Evolutionary conservation across 192 early-diverging fungal genomes (phyloP), one percentile per base, ranked within the genome.

Genomic region (Backusella mclennaniae): DNA sequence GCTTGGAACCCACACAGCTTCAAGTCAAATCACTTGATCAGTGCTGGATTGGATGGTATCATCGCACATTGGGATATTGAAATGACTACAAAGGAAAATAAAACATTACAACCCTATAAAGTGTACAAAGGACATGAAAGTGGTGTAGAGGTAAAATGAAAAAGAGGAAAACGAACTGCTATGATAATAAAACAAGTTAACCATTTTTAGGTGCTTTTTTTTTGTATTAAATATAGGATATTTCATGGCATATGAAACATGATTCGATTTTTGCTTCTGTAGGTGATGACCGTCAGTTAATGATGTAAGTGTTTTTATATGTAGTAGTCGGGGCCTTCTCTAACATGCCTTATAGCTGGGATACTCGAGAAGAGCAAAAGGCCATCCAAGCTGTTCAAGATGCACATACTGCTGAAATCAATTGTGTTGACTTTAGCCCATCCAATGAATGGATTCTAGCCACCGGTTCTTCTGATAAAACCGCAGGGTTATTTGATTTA

Each of bases 371-470:
- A 66, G 83, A 88, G 0, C 84, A 87, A 71, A 87, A 89, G 69
- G 93, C 96, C 0, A 82, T 86, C 9, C 88, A 92, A 49, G 88
- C 90, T 66, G 88, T 96, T 19, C 85, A 92, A 17, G 56, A 63
- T 7, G 98, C 96, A 6, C 98, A 99, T 84, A 80, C 84, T 23
- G 92, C 92, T 23, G 98, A 98, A 81, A 92, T 98, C 78, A 99
- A 99, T 79, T 95, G 93, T 82, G 94, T 99, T 0, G 92, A 94
- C 17, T 99, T 97, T 83, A 96, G 96, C 80, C 96, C 96, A 15
- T 86, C 85, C 68, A 97, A 92, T 74, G 97, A 98, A 84, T 93
- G 85, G 74, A 84, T 99, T 35, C 85, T 99, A 52, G 94, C 94
- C 1, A 99, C 98, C 9, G 98, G 96, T 67, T 96, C 97, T 1